A percentile compares a stretch with the other conserved stretches of the same genome.
Conservation (phyloP, 2,329 filamentous ascomycete genomes). For the Nigrospora oryzae region DNA sequence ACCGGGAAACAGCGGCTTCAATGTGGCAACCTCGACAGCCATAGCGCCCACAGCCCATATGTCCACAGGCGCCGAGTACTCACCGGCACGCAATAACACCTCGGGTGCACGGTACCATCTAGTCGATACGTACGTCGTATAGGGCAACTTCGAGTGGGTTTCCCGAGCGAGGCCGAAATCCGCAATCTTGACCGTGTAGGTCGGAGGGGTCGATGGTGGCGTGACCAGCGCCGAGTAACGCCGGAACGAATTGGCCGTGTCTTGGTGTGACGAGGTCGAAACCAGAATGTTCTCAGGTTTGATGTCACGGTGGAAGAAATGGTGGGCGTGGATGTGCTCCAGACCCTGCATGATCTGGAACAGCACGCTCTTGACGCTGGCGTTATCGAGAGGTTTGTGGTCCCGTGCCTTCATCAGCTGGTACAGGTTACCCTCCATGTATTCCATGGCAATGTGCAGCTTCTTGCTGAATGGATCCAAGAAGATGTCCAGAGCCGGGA, state of each 20-base stretch:
- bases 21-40: conserved; percentile 93
- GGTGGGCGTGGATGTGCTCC: conserved; percentile 93
- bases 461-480: conserved; percentile 93
- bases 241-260: conserved; percentile 77
- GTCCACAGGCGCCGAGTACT: conserved; percentile 95
- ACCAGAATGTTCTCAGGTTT: conserved; percentile 99
- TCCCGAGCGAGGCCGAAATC: conserved; percentile 97
- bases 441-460: conserved; percentile 97
- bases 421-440: conserved; percentile 98
- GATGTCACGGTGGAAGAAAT: conserved; percentile 98
- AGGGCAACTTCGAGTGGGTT: conserved; percentile 91
- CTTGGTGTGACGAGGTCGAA: conserved; percentile 77
- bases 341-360: conserved; percentile 95
- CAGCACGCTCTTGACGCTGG: conserved; percentile 93
- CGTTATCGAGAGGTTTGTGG: conserved; percentile 84
- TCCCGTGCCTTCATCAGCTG: conserved; percentile 98
- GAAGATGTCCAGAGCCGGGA: conserved; percentile 97
- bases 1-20: conserved; percentile 94
- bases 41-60: conserved; percentile 98
- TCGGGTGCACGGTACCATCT: conserved; percentile 97
- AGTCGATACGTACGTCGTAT: conserved; percentile 97
- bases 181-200: conserved; percentile 96
- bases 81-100: conserved; percentile 83
- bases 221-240: conserved; percentile 91
- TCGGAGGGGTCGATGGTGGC: conserved; percentile 85